Conservation (phyloP, 495 filamentous ascomycete genomes). For the Penicillium alfredii region DNA sequence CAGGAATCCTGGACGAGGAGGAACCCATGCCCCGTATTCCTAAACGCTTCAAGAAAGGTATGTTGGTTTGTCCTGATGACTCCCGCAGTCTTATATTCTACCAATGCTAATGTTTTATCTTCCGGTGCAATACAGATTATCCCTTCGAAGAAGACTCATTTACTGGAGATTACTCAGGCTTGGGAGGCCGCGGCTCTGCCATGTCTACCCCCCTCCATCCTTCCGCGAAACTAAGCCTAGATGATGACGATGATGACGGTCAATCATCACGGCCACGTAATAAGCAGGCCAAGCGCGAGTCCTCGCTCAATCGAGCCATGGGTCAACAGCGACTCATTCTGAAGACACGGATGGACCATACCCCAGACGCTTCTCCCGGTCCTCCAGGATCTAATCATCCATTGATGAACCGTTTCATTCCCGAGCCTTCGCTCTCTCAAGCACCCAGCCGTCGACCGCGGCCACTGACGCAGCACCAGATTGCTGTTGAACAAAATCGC, state of each 20-base stretch:
- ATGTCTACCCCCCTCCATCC: conserved; percentile 41
- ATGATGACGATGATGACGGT: conserved; percentile 37
- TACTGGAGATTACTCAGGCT: conserved; percentile 28
- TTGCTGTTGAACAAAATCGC: conserved; percentile 85
- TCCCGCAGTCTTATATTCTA: no score
- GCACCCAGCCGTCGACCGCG: conserved; percentile 55
- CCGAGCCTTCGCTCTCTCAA: conserved; percentile 31
- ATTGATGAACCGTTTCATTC: conserved; percentile 43
- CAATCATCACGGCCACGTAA: conserved; percentile 28
- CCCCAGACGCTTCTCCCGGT: conserved; percentile 43
- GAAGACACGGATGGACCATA: conserved; percentile 45
- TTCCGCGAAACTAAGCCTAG: conserved; percentile 27
- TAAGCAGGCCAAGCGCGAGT: conserved; percentile 35
- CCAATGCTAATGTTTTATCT: not conserved
- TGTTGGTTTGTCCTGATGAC: no score
- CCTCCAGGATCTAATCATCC: conserved; percentile 45
- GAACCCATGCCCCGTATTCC: conserved; percentile 51
- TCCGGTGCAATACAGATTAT: conserved; percentile 19
- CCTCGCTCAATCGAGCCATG: conserved; percentile 31
- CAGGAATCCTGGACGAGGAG: conserved; percentile 57
- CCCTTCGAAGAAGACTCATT: conserved; percentile 36
- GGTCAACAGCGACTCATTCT: conserved; percentile 42
- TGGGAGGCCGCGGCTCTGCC: conserved; percentile 32
- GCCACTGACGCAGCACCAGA: conserved; percentile 86
- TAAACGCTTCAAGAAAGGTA: conserved; percentile 53